These are phyloP conservation scores for Thinopyrum obtusiflorum DNA, from an alignment of 202 grass and related monocot species.

Conservation along the genomic window DNA sequence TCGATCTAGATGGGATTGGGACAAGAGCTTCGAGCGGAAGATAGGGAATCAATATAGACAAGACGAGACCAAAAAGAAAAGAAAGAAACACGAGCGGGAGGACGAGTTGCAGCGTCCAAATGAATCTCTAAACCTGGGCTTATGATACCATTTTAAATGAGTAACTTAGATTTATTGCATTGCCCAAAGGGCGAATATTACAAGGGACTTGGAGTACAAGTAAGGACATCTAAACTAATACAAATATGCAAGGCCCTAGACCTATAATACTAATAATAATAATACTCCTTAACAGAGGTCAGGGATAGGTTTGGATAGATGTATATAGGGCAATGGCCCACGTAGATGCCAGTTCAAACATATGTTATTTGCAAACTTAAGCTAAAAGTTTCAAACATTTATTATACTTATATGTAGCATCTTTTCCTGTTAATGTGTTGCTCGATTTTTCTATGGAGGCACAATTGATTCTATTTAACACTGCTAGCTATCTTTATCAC, in stretches of 20 bases:
- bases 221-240: not conserved
- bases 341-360: not conserved
- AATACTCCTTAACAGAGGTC: not conserved
- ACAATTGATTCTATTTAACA: constrained; percentile 10
- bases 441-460: not conserved
- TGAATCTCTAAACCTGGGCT: too few species aligned
- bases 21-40: too few species aligned
- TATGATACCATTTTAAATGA: not conserved
- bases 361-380: not conserved
- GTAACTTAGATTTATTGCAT: not conserved
- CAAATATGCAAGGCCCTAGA: not conserved
- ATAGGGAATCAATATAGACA: too few species aligned
- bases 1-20: too few species aligned
- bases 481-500: not conserved
- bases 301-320: constrained; percentile 6
- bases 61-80: too few species aligned
- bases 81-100: too few species aligned
- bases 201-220: not conserved
- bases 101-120: too few species aligned
- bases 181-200: not conserved
- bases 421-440: not conserved
- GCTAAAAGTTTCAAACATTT: not conserved
- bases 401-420: not conserved
- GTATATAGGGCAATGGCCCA: not conserved
- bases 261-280: too few species aligned